phyloP scores from a whole-genome alignment of 768 basidiomycete genomes.

The Phylloporus scabripes region DNA sequence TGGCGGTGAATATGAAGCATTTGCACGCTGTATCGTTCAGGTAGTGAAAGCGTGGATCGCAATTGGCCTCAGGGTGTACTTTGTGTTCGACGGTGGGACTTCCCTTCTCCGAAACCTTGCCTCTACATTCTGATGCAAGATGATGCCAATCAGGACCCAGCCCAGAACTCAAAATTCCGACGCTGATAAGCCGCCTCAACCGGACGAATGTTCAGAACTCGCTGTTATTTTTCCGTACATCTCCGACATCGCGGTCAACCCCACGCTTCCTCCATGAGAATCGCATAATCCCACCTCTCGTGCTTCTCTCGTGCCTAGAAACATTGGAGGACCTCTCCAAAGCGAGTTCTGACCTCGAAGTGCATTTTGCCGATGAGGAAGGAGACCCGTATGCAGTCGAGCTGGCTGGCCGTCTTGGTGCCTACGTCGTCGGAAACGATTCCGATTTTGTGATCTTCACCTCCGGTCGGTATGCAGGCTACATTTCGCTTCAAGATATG shows the following conservation, averaged over 20 bases:
- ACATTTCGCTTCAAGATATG: constrained; percentile 73
- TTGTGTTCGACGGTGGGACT: constrained; percentile 75
- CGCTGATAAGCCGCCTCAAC: constrained; percentile 52
- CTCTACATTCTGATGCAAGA: constrained; percentile 10
- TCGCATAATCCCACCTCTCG: constrained; percentile 69
- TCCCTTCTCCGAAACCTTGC: constrained; percentile 12
- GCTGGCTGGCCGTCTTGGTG: constrained; percentile 65
- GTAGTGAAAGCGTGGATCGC: constrained; percentile 64
- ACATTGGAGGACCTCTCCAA: constrained; percentile 41
- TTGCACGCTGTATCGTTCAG: constrained; percentile 41
- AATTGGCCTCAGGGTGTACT: constrained; percentile 58
- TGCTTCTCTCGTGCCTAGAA: constrained; percentile 51
- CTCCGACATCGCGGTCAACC: constrained; percentile 52
- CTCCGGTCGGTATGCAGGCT: constrained; percentile 70
- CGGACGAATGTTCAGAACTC: constrained; percentile 56
- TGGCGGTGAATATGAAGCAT: constrained; percentile 70
- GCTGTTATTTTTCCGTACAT: constrained; percentile 79
- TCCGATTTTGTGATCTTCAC: constrained; percentile 81
- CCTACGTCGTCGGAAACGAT: constrained; percentile 73
- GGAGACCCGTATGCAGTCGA: constrained; percentile 83
- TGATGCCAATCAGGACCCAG: constrained; percentile 48
- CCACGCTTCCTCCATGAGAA: constrained; percentile 67
- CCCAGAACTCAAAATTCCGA: constrained; percentile 69
- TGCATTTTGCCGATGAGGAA: constrained; percentile 77
- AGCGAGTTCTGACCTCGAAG: constrained; percentile 36